Conservation (phyloP, 805 yeast species). For the Saturnispora saitoi region DNA sequence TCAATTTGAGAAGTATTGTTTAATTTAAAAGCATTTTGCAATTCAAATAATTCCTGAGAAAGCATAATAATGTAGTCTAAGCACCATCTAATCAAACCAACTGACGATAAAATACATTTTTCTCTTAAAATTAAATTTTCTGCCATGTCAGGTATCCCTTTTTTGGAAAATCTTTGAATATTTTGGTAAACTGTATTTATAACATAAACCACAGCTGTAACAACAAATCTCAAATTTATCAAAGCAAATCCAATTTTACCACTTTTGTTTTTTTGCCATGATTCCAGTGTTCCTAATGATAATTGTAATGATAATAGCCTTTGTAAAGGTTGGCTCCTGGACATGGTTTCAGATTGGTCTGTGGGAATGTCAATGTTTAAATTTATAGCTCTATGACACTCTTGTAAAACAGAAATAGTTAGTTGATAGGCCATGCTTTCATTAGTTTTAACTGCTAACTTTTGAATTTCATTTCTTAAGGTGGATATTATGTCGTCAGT, state of each 20-base stretch:
- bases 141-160: constrained; percentile 41
- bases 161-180: constrained; percentile 49
- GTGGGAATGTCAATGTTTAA: constrained; percentile 61
- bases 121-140: constrained; percentile 39
- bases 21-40: constrained; percentile 26
- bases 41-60: constrained; percentile 61
- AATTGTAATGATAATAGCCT: constrained; percentile 62
- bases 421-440: constrained; percentile 27
- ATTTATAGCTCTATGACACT: constrained; percentile 67
- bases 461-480: constrained; percentile 40
- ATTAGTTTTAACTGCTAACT: constrained; percentile 16
- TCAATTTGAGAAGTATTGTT: constrained; percentile 19
- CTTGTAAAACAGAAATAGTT: constrained; percentile 42
- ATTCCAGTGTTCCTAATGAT: constrained; percentile 43
- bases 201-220: constrained; percentile 61
- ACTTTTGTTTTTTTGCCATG: constrained; percentile 33
- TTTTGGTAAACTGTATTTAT: constrained; percentile 56
- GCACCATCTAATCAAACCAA: constrained; percentile 85
- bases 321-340: constrained; percentile 73
- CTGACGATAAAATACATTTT: constrained; percentile 50
- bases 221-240: constrained; percentile 59
- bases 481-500: constrained; percentile 64
- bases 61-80: constrained; percentile 66
- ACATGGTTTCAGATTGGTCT: constrained; percentile 67
- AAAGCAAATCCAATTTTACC: constrained; percentile 51